Conservation (phyloP, 306 rosid species). For the Boehmeria nivea region DNA sequence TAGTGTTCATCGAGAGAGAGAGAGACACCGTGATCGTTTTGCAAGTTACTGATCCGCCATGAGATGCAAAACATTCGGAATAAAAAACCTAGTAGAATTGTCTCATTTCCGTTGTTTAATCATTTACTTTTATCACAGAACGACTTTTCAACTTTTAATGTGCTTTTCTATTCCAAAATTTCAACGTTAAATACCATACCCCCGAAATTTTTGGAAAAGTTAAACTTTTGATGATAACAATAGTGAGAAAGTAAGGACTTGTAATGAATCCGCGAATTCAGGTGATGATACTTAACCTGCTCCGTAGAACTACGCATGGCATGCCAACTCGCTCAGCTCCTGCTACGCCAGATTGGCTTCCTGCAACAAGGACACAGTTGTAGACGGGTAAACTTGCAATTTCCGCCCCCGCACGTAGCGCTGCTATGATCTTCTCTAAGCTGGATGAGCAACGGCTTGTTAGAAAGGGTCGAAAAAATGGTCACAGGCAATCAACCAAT, state of each 20-base stretch:
- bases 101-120: no score
- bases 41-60: no score
- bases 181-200: background rate
- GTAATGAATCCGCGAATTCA: background rate
- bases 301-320: slow-evolving; percentile 78
- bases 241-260: no score
- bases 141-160: no score
- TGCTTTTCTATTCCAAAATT: background rate
- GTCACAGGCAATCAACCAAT: background rate
- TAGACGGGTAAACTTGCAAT: slow-evolving; percentile 51
- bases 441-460: slow-evolving; percentile 32
- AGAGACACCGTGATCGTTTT: no score
- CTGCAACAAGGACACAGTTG: slow-evolving; percentile 79
- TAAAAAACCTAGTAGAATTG: no score
- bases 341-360: slow-evolving; percentile 74
- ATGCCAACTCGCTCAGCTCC: slow-evolving; percentile 79
- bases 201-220: background rate
- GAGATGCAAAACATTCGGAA: no score
- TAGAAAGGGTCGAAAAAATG: background rate
- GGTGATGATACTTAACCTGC: slow-evolving; percentile 46
- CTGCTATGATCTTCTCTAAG: slow-evolving; percentile 61
- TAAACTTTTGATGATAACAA: background rate
- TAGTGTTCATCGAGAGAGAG: background rate
- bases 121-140: no score
- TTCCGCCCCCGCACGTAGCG: slow-evolving; percentile 93